These are phyloP conservation scores for Xerocomus spinulosus DNA, from an alignment of 768 basidiomycete species.

Conservation along the genomic window DNA sequence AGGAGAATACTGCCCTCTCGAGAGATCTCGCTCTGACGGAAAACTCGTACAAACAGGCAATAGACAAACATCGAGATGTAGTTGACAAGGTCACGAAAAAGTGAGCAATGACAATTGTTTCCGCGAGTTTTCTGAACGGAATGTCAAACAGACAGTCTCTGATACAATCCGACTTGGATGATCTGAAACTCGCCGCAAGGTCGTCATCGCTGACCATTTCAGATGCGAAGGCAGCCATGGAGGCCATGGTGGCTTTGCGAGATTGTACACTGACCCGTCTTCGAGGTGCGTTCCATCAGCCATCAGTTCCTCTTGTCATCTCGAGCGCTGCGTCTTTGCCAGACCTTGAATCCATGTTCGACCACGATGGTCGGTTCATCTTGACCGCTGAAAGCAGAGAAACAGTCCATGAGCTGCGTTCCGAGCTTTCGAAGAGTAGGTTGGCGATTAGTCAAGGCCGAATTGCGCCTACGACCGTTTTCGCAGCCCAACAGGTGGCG, in stretches of 20 bases:
- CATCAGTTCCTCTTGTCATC: background rate
- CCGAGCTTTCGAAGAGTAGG: constrained; percentile 35
- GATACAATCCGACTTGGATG: constrained; percentile 29
- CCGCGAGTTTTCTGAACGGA: background rate
- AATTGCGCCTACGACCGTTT: constrained; percentile 4
- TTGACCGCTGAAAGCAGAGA: constrained; percentile 24
- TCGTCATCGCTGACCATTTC: constrained; percentile 19
- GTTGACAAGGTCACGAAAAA: constrained; percentile 16
- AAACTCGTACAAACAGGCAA: constrained; percentile 8
- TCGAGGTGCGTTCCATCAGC: constrained; percentile 21
- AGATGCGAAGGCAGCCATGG: constrained; percentile 25
- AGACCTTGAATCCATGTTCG: constrained; percentile 30
- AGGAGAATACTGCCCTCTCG: constrained; percentile 11
- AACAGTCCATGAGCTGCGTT: constrained; percentile 32
- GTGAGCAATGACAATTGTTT: constrained; percentile 7
- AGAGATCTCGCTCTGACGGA: constrained; percentile 13
- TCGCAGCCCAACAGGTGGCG: constrained; percentile 44
- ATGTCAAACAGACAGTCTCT: constrained; percentile 21
- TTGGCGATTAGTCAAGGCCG: background rate
- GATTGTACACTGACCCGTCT: constrained; percentile 17
- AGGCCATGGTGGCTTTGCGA: constrained; percentile 24
- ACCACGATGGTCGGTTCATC: constrained; percentile 25
- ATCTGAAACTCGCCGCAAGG: constrained; percentile 23
- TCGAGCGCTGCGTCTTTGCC: background rate
- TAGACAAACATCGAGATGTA: constrained; percentile 16